Evolutionary conservation across 129 eudicot genomes (phyloP).

Genomic region (Apium graveolens): DNA sequence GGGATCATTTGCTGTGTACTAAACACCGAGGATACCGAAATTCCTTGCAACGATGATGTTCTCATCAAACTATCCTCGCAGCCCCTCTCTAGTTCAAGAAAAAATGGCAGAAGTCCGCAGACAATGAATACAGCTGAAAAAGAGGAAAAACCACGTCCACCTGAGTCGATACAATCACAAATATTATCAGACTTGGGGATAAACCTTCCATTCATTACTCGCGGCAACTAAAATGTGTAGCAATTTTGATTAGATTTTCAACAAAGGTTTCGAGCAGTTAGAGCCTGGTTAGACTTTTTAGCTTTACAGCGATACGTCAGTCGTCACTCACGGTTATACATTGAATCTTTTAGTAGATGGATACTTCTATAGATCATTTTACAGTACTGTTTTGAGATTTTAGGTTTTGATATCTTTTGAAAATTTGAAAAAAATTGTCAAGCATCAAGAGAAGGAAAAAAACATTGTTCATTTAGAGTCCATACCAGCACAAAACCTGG

Average conservation of each 20-base stretch:
- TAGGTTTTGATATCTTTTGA: not conserved
- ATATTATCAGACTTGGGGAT: conserved; percentile 23
- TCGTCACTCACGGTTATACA: not conserved
- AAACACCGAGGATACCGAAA: conserved; percentile 69
- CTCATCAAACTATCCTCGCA: conserved; percentile 32
- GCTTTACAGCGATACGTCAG: not conserved
- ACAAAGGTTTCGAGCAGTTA: not conserved
- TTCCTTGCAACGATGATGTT: conserved; percentile 79
- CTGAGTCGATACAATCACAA: conserved; percentile 25
- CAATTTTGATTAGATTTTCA: not conserved
- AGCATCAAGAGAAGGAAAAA: not conserved
- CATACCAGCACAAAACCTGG: not conserved
- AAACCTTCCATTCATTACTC: conserved; percentile 18
- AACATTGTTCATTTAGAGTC: not conserved
- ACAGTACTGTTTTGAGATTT: not conserved
- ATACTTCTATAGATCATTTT: not conserved
- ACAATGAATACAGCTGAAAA: conserved; percentile 25
- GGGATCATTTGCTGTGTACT: conserved; percentile 53
- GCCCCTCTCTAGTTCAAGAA: not conserved
- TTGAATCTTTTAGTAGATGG: not conserved
- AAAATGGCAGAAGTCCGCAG: not conserved
- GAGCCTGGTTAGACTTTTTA: not conserved
- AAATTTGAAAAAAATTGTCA: not conserved
- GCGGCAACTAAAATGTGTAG: not conserved
- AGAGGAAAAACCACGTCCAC: conserved; percentile 13